Conservation (phyloP, 2,329 filamentous ascomycete genomes). For the Beauveria bassiana region DNA sequence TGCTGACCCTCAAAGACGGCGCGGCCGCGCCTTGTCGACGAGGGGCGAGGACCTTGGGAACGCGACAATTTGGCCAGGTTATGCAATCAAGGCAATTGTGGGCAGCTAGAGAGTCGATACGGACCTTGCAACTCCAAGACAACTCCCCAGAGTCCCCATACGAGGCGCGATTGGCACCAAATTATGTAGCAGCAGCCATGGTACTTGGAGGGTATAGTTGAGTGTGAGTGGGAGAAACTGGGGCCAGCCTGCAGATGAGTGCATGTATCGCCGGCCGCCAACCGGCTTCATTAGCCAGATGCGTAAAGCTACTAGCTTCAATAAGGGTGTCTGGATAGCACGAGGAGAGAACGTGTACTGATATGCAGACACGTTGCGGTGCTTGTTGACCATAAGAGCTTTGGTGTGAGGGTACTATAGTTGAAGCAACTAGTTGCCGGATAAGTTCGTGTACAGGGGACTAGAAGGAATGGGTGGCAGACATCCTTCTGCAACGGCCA, state of each 20-base stretch:
- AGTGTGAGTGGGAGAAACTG: slow-evolving; percentile 6
- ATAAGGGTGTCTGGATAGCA: not conserved
- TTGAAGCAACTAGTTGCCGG: not conserved
- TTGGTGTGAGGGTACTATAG: not conserved
- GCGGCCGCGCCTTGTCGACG: not conserved
- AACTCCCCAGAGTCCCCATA: slow-evolving; percentile 7
- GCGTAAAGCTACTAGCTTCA: not conserved
- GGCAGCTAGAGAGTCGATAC: not conserved
- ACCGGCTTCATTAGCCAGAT: slow-evolving; percentile 10
- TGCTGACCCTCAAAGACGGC: slow-evolving; percentile 1
- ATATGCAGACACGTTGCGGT: not conserved
- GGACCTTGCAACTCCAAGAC: not conserved
- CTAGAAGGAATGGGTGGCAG: not conserved
- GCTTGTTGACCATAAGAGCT: not conserved
- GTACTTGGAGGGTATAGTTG: slow-evolving; percentile 7
- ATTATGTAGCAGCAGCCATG: slow-evolving; percentile 1
- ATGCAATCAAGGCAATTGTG: slow-evolving; percentile 7
- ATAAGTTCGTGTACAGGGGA: not conserved
- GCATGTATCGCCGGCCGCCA: slow-evolving; percentile 9
- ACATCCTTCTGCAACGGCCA: not conserved
- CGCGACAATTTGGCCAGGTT: slow-evolving; percentile 5
- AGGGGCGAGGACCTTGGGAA: slow-evolving; percentile 7
- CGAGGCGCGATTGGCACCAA: slow-evolving; percentile 10
- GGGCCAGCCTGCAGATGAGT: slow-evolving; percentile 3
- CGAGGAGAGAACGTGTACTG: not conserved